Evolutionary conservation across 1,139 yeast genomes (phyloP).

Genomic region (Pichia sp.): DNA sequence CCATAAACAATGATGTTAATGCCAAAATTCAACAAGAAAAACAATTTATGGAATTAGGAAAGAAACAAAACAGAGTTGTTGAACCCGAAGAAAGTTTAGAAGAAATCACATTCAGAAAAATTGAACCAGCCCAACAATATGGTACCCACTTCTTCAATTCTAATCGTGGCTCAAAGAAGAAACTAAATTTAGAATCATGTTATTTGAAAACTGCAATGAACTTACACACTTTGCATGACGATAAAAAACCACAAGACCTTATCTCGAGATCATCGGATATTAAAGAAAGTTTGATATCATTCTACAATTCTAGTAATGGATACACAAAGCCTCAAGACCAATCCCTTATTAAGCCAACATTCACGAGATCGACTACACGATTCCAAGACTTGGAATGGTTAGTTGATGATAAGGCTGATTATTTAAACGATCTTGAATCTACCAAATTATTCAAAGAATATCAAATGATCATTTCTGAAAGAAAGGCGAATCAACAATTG

Average conservation of each 20-base stretch:
- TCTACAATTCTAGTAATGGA: constrained; percentile 11
- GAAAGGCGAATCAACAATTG: constrained; percentile 38
- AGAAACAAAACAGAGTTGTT: background rate
- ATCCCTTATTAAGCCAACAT: constrained; percentile 14
- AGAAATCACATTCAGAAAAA: background rate
- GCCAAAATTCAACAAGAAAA: constrained; percentile 18
- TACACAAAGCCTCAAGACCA: background rate
- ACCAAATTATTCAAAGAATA: constrained; percentile 38
- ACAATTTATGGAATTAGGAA: background rate
- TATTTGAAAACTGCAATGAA: constrained; percentile 23
- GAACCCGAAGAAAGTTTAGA: background rate
- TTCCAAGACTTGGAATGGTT: constrained; percentile 32
- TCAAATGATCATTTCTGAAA: constrained; percentile 41
- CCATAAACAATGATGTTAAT: constrained; percentile 8
- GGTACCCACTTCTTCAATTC: constrained; percentile 29
- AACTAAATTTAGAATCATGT: constrained; percentile 24
- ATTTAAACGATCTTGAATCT: constrained; percentile 29
- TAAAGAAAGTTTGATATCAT: constrained; percentile 9
- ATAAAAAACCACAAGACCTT: constrained; percentile 1
- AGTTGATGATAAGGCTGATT: constrained; percentile 30
- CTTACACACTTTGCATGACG: background rate
- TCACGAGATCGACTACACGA: constrained; percentile 23
- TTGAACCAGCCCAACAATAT: constrained; percentile 20
- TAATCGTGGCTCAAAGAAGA: background rate
- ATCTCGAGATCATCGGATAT: constrained; percentile 9